These are phyloP conservation scores for Akanthomyces uredinophilus DNA, from an alignment of 2,329 filamentous ascomycete species.

Conservation along the genomic window DNA sequence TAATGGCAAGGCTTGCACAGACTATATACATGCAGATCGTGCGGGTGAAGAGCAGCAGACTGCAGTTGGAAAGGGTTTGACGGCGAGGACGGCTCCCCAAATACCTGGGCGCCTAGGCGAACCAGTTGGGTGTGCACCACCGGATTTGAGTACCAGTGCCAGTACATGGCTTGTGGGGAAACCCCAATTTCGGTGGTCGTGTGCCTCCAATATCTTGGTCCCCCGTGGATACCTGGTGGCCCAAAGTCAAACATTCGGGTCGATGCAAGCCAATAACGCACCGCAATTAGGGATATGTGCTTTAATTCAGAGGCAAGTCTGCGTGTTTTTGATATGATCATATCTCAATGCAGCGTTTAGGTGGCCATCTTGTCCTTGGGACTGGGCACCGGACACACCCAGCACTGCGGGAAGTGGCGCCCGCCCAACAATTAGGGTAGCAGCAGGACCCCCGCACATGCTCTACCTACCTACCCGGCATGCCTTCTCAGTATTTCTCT, in stretches of 20 bases:
- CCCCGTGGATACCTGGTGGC: neutral
- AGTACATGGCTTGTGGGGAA: neutral
- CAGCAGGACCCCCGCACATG: neutral
- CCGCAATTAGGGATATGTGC: neutral
- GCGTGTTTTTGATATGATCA: neutral
- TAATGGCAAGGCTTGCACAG: slow-evolving; percentile 1
- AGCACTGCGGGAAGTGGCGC: neutral
- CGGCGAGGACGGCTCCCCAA: no score
- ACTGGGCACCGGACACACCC: neutral
- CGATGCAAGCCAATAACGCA: neutral
- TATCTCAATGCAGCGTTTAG: neutral
- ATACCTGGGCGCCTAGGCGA: no score
- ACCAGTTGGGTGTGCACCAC: neutral
- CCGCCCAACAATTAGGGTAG: neutral
- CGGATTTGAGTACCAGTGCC: no score
- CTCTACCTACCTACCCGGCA: neutral
- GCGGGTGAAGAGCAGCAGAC: neutral
- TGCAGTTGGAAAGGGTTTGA: neutral
- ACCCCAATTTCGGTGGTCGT: neutral
- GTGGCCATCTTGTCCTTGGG: neutral
- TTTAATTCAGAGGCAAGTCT: neutral
- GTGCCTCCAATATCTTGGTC: neutral
- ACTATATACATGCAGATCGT: neutral
- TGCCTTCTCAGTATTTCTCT: neutral
- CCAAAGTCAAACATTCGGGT: neutral